Evolutionary conservation across 2,329 filamentous ascomycete species (phyloP), one percentile per base, ranked within the genome.

Genomic region (Orbilia blumenaviensis): DNA sequence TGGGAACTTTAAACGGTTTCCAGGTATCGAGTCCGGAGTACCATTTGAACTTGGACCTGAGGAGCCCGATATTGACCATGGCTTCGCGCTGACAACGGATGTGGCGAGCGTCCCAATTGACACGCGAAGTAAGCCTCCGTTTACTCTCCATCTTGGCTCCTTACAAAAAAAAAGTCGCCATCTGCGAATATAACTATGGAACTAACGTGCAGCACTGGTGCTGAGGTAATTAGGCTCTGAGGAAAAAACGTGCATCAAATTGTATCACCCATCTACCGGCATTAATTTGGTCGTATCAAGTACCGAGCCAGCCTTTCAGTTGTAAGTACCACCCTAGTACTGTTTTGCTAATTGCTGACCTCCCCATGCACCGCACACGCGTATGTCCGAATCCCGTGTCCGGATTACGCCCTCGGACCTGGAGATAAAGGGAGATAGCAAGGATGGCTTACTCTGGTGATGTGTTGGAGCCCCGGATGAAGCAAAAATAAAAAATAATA

Each of bases 281-380:
- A 86, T 97, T 79, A 91, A 96, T 82, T 88, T 98, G 58, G 92
- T 97, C 83, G 91, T 97, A 4, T 86, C 89, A 81, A 95, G 92
- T 85, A 98, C 94, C 0, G 94, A 98, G 85, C 95, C 95, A 0
- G 92, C 93, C 0, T 98, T 97, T 86, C 94, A 98, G 83, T 96
- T 97, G 71, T 75, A 68, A 75, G 71, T 14, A 12, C n/a, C 6
- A 42, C 34, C 29, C 25, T 46, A 21, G 44, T n/a, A 21, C 36
- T 5, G 16, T 44, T 44, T 56, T 66, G 32, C 38, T 67, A 42
- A 54, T 75, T 68, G 56, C 71, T 75, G 56, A 68, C 71, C 71
- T 50, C 60, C 41, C 41, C 23, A 4, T 46, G 18, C 10, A 23
- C 29, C 32, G 8, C 36, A 12, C 52, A n/a, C 66, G 54, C 66